Conservation (phyloP, 345 rosid genomes). For the Brassica carinata region DNA sequence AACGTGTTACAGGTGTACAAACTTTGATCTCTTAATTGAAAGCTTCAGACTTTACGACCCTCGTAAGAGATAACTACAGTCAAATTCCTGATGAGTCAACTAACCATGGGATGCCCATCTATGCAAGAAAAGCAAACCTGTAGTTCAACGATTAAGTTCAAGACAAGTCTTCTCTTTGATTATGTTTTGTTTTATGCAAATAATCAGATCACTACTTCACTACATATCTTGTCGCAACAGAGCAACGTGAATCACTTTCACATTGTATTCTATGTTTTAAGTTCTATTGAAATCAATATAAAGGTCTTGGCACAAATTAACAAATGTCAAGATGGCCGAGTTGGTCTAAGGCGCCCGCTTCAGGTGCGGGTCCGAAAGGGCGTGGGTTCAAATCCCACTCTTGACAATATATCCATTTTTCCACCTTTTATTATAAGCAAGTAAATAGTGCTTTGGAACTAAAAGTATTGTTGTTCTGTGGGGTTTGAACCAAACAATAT, state of each 20-base stretch:
- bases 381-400: constrained; percentile 97
- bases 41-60: constrained; percentile 6
- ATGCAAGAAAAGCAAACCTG: not conserved
- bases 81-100: not conserved
- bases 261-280: not conserved
- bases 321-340: constrained; percentile 90
- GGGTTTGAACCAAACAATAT: not conserved
- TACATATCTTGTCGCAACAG: not conserved
- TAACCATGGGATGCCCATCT: not conserved
- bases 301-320: no score
- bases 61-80: not conserved
- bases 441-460: not conserved
- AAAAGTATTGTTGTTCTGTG: not conserved
- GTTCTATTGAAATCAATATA: not conserved
- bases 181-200: not conserved
- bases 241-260: not conserved
- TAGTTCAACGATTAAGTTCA: not conserved
- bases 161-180: not conserved
- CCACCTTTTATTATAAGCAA: no score
- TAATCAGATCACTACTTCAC: not conserved
- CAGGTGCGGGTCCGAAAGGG: constrained; percentile 95
- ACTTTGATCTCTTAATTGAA: not conserved
- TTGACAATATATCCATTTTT: constrained; percentile 48
- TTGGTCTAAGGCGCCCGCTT: constrained; percentile 97
- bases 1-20: constrained; percentile 38